These are phyloP conservation scores for Taphrina wiesneri DNA, from an alignment of 1,139 yeast genomes.

Conservation along the genomic window DNA sequence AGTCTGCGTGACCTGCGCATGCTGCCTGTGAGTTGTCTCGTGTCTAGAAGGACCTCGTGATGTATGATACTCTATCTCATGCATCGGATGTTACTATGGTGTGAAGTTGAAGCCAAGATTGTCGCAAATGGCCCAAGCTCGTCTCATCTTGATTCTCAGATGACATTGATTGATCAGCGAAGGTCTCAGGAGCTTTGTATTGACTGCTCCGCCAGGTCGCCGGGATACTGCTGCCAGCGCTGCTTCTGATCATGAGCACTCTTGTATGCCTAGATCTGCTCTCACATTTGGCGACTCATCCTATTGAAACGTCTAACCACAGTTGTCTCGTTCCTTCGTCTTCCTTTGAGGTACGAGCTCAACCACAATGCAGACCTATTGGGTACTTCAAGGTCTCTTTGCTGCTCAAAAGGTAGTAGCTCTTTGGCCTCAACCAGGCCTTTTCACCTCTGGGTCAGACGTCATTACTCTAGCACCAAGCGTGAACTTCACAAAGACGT, in stretches of 20 bases:
- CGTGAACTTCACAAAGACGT: background rate
- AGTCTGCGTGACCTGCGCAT: no score
- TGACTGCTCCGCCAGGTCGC: background rate
- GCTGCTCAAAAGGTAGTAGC: background rate
- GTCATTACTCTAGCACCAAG: background rate
- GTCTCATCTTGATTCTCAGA: background rate
- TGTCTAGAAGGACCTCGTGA: no score
- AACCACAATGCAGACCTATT: background rate
- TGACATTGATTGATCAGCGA: background rate
- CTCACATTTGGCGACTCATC: background rate
- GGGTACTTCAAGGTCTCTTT: background rate
- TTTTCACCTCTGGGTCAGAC: background rate
- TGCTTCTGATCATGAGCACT: no score
- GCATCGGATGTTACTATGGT: background rate
- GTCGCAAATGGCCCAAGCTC: background rate
- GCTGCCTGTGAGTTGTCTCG: no score
- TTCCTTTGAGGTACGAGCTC: background rate
- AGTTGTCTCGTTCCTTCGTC: no score
- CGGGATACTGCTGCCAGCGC: no score
- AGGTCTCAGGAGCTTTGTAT: background rate
- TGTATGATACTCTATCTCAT: background rate
- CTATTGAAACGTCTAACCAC: no score
- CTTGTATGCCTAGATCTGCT: background rate
- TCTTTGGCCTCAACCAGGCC: slow-evolving; percentile 16
- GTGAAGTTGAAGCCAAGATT: background rate